Evolutionary conservation across 768 basidiomycete species (phyloP), one percentile per base, ranked within the genome.

Genomic region (Auriscalpium vulgare): DNA sequence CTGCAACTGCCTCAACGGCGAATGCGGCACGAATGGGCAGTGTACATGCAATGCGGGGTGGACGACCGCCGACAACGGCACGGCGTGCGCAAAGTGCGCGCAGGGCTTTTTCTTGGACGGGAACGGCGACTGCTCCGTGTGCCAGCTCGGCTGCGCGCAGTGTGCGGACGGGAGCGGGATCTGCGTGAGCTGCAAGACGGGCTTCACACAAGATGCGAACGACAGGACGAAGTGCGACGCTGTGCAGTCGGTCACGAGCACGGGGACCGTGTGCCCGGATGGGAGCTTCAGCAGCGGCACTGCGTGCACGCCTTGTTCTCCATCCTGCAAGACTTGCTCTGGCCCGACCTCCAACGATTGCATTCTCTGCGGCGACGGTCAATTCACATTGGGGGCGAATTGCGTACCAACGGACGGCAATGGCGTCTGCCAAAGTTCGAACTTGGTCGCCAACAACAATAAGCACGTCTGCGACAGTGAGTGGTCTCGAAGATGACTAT

Each of bases 401-500:
- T 94, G 93, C 66, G 88, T 92, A 16, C 68, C 75, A 48, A 74
- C 84, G 36, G 79, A 84, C 64, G 70, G 69, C 14, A 76, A 80
- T 58, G 93, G 93, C 3, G 80, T 89, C 9, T 95, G 93, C 70
- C 72, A 79, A 47, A 83, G 83, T 8, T 78, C 87, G 10, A 79
- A 75, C 47, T 72, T 88, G 59, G 79, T 94, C 37, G 90, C 83
- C 19, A 87, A 95, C 62, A 91, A 90, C 62, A 77, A 79, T 66
- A 94, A 92, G 71, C 72, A 78, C n/a, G 81, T 84, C 62, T 95
- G 92, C 65, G 89, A 94, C 64, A 80, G 91, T 91, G 64, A 69
- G 87, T 77, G 40, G 52, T 29, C 37, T 51, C 47, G 54, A 38
- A 44, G 49, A 44, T 54, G 16, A 19, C 50, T 16, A 14, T n/a